Evolutionary conservation across 352 stramenopile species (phyloP), one percentile per base, ranked within the genome.

Genomic region (Phytophthora pluvialis): DNA sequence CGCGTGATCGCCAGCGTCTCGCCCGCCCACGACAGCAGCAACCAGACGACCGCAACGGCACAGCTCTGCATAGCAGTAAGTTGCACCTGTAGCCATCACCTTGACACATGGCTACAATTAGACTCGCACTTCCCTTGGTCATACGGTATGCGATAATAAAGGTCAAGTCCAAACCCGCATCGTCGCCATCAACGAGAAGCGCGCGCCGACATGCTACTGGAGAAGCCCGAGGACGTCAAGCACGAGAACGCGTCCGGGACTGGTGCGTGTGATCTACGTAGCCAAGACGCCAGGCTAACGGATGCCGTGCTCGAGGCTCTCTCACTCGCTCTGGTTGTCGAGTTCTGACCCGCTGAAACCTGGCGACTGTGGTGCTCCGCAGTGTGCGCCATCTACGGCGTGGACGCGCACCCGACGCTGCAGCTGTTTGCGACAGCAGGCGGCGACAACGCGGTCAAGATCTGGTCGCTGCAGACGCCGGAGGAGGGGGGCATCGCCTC

Each of bases 341-440:
- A 11, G 36, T 38, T 57, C 5, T 70, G 6, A 63, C 12, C 5
- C 43, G 18, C 55, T 46, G 3, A 68, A 57, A 11, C 29, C 26
- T 40, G 29, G 21, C n/a, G 5, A 36, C 35, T 26, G 21, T 49
- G 11, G 8, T 43, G 32, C 13, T 28, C 0, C 32, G 13, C 50
- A 94, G 86, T 81, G 13, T 85, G 80, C 50, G 84, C 86, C 49
- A 94, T 96, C 68, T 96, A 96, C 61, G 84, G 86, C 45, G 75
- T 96, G 13, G 88, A 96, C 64, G 84, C 84, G 26, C 86, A 96
- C 67, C 86, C 88, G n/a, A 86, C 46, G 57, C 74, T 86, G 51
- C 60, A 72, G 56, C 67, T 94, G 48, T 88, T 94, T 33, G 86
- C 88, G 6, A 96, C 88, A 8, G 88, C 86, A 3, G 88, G 88